Evolutionary conservation across 2,329 filamentous ascomycete genomes (phyloP).

Genomic region (Fusarium heterosporum): DNA sequence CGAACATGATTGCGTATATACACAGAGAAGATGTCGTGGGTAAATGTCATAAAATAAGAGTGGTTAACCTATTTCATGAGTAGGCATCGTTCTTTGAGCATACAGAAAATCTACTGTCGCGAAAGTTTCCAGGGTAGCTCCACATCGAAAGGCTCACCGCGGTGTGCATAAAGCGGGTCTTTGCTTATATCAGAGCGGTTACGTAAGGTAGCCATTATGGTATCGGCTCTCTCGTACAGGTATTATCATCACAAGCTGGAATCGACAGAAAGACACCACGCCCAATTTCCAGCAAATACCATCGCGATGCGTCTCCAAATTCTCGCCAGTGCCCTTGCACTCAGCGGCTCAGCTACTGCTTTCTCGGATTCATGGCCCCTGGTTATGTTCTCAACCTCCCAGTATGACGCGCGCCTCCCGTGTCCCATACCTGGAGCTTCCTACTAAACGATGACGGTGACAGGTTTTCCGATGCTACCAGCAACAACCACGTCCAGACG

Average conservation of each 20-base stretch:
- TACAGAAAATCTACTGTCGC: constrained; percentile 38
- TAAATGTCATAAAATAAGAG: not conserved
- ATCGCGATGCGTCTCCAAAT: constrained; percentile 66
- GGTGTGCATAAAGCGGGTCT: constrained; percentile 44
- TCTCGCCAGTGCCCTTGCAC: constrained; percentile 63
- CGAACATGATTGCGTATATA: constrained; percentile 58
- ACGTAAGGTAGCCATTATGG: constrained; percentile 45
- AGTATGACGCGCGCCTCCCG: constrained; percentile 66
- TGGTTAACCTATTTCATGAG: constrained; percentile 14
- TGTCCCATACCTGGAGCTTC: constrained; percentile 38
- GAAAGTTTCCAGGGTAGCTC: constrained; percentile 41
- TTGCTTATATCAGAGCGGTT: constrained; percentile 40
- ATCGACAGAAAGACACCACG: constrained; percentile 45
- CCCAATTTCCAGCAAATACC: constrained; percentile 39
- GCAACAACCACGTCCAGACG: constrained; percentile 61
- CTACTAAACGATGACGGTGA: constrained; percentile 36
- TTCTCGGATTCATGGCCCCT: constrained; percentile 92
- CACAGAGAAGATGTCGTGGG: not conserved
- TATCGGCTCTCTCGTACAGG: constrained; percentile 43
- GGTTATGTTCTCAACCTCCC: constrained; percentile 84
- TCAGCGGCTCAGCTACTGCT: constrained; percentile 72
- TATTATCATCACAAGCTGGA: constrained; percentile 43
- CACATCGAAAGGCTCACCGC: constrained; percentile 35
- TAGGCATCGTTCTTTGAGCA: constrained; percentile 7
- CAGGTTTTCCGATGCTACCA: constrained; percentile 52